A percentile compares a stretch with the other conserved stretches of the same genome.
phyloP scores from a whole-genome alignment of 2,329 filamentous ascomycete species.

The Diaporthe sp. region DNA sequence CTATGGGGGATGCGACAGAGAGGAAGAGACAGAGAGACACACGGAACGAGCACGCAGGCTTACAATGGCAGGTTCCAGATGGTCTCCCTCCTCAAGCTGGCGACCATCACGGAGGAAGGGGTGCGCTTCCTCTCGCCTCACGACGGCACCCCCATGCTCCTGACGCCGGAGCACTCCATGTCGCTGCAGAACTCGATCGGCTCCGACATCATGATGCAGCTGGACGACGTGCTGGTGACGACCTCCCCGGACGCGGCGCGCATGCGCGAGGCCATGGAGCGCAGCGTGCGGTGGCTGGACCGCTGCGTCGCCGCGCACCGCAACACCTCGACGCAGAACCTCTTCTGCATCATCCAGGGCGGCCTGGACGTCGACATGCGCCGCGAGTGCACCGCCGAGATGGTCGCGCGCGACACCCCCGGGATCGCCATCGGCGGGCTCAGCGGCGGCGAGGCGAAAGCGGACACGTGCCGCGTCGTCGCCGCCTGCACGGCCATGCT shows the following conservation, averaged over 20 bases:
- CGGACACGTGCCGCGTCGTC: slow-evolving; percentile 92
- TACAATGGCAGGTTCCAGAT: slow-evolving; percentile 85
- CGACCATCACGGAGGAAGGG: slow-evolving; percentile 94
- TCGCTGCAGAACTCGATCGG: slow-evolving; percentile 96
- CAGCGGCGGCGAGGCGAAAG: slow-evolving; percentile 94
- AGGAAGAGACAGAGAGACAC: not conserved
- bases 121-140: slow-evolving; percentile 97
- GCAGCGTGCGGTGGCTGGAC: slow-evolving; percentile 95
- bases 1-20: not conserved
- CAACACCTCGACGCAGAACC: slow-evolving; percentile 85
- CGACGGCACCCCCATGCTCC: slow-evolving; percentile 94
- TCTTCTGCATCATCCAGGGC: slow-evolving; percentile 99
- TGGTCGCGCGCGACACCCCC: slow-evolving; percentile 91
- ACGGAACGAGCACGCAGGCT: not conserved
- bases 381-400: slow-evolving; percentile 84
- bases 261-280: slow-evolving; percentile 95
- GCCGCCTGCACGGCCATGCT: slow-evolving; percentile 86
- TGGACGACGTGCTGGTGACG: slow-evolving; percentile 97
- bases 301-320: slow-evolving; percentile 92
- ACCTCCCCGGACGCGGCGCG: slow-evolving; percentile 90
- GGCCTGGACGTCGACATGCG: slow-evolving; percentile 91
- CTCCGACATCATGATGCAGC: slow-evolving; percentile 99
- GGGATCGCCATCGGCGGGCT: slow-evolving; percentile 97
- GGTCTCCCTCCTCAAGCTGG: slow-evolving; percentile 95
- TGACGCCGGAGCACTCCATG: slow-evolving; percentile 98